Evolutionary conservation across 305 asterid species (phyloP).

Genomic region (Coffea humblotiana): DNA sequence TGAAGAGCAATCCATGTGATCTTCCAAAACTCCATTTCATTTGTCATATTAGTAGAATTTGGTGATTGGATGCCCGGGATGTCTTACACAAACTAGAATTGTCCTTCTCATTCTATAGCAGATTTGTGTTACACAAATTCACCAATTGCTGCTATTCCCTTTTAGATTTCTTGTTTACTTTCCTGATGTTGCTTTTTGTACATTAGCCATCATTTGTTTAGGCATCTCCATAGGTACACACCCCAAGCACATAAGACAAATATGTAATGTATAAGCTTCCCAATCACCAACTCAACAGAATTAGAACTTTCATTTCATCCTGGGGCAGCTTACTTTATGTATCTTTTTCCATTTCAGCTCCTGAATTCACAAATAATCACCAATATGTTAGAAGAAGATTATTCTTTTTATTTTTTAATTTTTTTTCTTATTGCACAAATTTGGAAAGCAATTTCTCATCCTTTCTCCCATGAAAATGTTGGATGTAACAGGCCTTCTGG

Average conservation of each 20-base stretch:
- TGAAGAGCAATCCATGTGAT: neutral
- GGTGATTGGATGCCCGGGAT: neutral
- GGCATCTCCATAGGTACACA: neutral
- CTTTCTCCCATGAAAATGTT: neutral
- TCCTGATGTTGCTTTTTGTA: neutral
- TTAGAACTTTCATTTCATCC: neutral
- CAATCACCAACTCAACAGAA: neutral
- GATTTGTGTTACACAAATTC: neutral
- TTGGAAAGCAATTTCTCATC: neutral
- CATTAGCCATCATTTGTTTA: neutral
- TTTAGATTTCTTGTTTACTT: neutral
- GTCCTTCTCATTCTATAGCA: neutral
- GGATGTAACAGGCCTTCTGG: neutral
- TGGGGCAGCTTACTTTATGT: no score
- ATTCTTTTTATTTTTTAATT: neutral
- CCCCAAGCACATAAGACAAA: no score
- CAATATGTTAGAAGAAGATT: no score
- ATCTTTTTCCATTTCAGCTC: no score
- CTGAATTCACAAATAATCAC: no score
- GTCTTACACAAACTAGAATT: neutral
- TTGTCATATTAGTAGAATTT: neutral
- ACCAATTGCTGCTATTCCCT: neutral
- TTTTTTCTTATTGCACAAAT: neutral
- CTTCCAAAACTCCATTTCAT: neutral
- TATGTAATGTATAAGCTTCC: no score